Evolutionary conservation across 129 eudicot genomes (phyloP).

Genomic region (Centaurea solstitialis): DNA sequence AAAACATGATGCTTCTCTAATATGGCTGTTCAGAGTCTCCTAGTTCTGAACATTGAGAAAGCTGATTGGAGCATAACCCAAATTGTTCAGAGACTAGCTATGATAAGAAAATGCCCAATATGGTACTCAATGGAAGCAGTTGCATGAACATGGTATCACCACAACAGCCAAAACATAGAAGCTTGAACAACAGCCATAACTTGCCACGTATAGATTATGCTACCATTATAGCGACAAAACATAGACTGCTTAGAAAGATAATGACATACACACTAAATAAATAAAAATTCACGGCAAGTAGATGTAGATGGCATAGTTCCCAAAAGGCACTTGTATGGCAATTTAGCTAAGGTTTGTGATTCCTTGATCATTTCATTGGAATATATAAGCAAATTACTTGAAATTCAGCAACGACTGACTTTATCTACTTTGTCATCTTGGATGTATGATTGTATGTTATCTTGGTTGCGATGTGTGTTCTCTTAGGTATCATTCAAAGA

Average conservation of each 20-base stretch:
- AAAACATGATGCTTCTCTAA: not conserved
- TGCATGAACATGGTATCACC: not conserved
- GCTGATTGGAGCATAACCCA: not conserved
- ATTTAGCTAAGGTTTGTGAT: not conserved
- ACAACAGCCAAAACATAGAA: not conserved
- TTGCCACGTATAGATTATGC: not conserved
- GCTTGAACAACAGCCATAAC: not conserved
- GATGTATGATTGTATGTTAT: not conserved
- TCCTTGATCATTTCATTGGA: not conserved
- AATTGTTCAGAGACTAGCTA: not conserved
- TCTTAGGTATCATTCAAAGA: not conserved
- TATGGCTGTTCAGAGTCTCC: not conserved
- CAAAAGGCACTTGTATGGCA: not conserved
- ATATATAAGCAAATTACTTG: not conserved
- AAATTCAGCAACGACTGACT: not conserved
- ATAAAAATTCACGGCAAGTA: not conserved
- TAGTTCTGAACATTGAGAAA: not conserved
- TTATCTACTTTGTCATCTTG: not conserved
- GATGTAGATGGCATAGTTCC: not conserved
- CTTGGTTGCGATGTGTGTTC: not conserved
- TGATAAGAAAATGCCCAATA: not conserved
- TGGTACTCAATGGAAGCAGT: not conserved
- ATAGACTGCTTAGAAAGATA: not conserved
- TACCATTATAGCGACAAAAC: not conserved
- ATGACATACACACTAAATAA: not conserved